These are phyloP conservation scores for Starmerella ratchasimensis DNA, from an alignment of 805 yeast species.

Conservation along the genomic window DNA sequence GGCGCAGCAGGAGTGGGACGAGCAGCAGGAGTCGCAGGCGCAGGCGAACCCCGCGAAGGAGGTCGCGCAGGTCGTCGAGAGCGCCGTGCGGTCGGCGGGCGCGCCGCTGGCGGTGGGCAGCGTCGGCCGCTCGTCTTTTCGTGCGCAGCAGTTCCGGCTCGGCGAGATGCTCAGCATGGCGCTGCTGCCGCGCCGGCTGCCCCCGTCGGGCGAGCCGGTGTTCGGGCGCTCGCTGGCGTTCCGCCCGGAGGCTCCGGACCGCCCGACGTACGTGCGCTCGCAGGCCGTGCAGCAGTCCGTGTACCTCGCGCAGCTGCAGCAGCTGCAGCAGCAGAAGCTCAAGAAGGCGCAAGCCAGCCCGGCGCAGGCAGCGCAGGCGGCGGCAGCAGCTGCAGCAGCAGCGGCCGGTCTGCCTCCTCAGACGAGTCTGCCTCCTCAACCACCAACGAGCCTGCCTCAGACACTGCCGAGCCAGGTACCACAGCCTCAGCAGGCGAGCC, in stretches of 20 bases:
- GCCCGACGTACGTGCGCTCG: conserved; percentile 28
- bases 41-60: conserved; percentile 36
- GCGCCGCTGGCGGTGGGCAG: conserved; percentile 65
- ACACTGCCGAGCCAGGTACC: too few relatives aligned
- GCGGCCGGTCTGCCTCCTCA: too few relatives aligned
- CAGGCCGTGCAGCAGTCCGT: conserved; percentile 25
- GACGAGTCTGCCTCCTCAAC: too few relatives aligned
- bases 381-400: conserved; percentile 8
- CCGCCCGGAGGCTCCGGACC: conserved; percentile 55
- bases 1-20: conserved; percentile 12
- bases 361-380: conserved; percentile 1
- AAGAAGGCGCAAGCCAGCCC: conserved; percentile 5
- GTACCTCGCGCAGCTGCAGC: conserved; percentile 17
- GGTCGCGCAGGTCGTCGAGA: conserved; percentile 79
- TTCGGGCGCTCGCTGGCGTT: conserved; percentile 69
- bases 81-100: conserved; percentile 44
- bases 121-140: conserved; percentile 51
- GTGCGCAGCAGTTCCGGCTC: conserved; percentile 69
- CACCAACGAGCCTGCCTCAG: too few relatives aligned
- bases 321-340: conserved; percentile 12
- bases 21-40: conserved; percentile 16
- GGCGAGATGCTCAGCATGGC: conserved; percentile 91
- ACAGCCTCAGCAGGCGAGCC: too few relatives aligned
- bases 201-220: conserved; percentile 36
- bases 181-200: conserved; percentile 35